Evolutionary conservation across 371 early-diverging fungal species (phyloP).

Genomic region (Mortierella sp.): DNA sequence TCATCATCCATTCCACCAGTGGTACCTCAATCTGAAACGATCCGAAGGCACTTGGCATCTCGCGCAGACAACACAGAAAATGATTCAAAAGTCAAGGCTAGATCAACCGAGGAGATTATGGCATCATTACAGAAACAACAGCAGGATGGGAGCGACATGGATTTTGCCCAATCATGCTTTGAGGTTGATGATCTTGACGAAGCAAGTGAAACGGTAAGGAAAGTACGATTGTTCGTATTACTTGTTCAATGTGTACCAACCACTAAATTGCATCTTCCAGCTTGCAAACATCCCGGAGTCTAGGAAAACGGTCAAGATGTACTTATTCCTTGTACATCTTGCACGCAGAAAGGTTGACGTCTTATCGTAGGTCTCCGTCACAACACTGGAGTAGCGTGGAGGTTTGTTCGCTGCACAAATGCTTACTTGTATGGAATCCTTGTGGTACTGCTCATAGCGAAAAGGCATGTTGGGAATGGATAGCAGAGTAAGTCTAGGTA

Average conservation of each 20-base stretch:
- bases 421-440: too few relatives aligned
- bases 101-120: neutral
- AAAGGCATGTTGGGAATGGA: conserved; percentile 35
- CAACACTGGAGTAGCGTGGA: neutral
- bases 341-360: conserved; percentile 3
- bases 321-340: conserved; percentile 23
- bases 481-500: conserved; percentile 24
- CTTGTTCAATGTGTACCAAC: too few relatives aligned
- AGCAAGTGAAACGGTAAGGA: conserved; percentile 27
- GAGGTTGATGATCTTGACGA: conserved; percentile 8
- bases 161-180: conserved; percentile 15
- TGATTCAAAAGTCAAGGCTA: too few relatives aligned
- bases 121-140: too few relatives aligned
- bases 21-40: conserved; percentile 2
- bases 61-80: neutral
- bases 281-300: conserved; percentile 24
- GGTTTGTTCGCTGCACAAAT: too few relatives aligned
- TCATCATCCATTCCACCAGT: conserved; percentile 14
- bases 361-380: neutral
- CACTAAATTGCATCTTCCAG: too few relatives aligned
- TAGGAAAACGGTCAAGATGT: conserved; percentile 20
- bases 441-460: conserved; percentile 9
- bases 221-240: neutral
- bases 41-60: conserved; percentile 9
- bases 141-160: conserved; percentile 6